A percentile compares a stretch with the other conserved stretches of the same genome.
Conservation (phyloP, 73 alveolate species). For the Breviolum minutum region DNA sequence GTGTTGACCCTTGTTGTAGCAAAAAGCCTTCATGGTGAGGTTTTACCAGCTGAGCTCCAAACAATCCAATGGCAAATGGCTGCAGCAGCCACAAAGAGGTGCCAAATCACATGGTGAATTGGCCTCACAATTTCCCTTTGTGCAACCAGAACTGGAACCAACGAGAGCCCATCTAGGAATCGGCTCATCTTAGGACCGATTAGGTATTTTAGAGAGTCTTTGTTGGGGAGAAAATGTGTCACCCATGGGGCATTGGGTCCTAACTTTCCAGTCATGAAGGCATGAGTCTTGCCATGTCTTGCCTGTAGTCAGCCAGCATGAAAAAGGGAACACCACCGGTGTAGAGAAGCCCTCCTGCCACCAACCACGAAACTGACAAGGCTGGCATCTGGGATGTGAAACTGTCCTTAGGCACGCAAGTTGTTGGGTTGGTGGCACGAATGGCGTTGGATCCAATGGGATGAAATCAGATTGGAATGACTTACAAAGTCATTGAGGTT, state of each 20-base stretch:
- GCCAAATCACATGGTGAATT: constrained; percentile 94
- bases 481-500: too few relatives aligned
- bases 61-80: constrained; percentile 94
- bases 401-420: constrained; percentile 13
- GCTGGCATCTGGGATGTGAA: constrained; percentile 39
- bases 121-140: constrained; percentile 6
- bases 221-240: not conserved
- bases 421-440: too few relatives aligned
- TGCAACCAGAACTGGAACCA: not conserved
- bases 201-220: too few relatives aligned
- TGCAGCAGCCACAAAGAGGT: constrained; percentile 78
- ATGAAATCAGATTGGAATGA: too few relatives aligned
- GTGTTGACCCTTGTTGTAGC: not conserved
- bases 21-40: not conserved
- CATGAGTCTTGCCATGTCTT: too few relatives aligned
- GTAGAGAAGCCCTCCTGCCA: constrained; percentile 90
- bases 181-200: too few relatives aligned
- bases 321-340: constrained; percentile 81
- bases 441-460: too few relatives aligned
- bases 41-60: not conserved
- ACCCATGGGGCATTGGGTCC: too few relatives aligned
- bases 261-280: too few relatives aligned
- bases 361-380: constrained; percentile 14
- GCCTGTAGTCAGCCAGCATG: constrained; percentile 83
- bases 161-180: too few relatives aligned